These are phyloP conservation scores for Ogataea haglerorum DNA, from an alignment of 805 yeast genomes.

Conservation along the genomic window DNA sequence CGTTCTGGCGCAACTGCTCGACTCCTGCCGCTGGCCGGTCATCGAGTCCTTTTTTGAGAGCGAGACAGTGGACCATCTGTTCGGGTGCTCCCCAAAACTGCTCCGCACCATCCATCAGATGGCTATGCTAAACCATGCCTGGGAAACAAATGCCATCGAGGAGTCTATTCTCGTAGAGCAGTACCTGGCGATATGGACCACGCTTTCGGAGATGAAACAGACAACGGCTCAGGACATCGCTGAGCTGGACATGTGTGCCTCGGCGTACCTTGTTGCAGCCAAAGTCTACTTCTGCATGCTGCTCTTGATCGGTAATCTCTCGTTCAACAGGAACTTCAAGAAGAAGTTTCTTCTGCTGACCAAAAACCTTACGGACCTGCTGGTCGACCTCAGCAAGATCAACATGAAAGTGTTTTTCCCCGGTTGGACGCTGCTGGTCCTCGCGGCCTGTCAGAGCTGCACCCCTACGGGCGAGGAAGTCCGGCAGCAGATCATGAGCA, in stretches of 20 bases:
- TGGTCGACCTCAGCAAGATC: conserved; percentile 12
- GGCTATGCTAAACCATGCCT: conserved; percentile 17
- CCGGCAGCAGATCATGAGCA: conserved; percentile 19
- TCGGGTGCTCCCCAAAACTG: conserved; percentile 34
- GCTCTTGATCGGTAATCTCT: conserved; percentile 10
- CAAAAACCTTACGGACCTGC: conserved; percentile 10
- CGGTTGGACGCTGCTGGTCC: conserved; percentile 31
- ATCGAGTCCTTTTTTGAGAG: conserved; percentile 25
- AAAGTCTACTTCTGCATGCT: conserved; percentile 20
- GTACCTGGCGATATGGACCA: conserved; percentile 13
- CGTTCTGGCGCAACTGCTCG: conserved; percentile 16
- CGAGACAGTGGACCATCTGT: conserved; percentile 30
- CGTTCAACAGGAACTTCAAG: conserved; percentile 10
- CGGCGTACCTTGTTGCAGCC: conserved; percentile 20
- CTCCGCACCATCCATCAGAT: conserved; percentile 24
- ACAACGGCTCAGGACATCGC: background rate
- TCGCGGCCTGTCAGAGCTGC: conserved; percentile 20
- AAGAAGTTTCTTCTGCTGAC: conserved; percentile 3
- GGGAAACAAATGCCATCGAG: conserved; percentile 7
- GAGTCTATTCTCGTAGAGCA: conserved; percentile 1
- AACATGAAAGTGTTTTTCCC: conserved; percentile 26
- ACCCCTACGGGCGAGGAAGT: conserved; percentile 9
- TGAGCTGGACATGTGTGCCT: conserved; percentile 21
- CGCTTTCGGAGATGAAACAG: conserved; percentile 13
- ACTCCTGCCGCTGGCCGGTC: conserved; percentile 25